These are phyloP conservation scores for Patellaria atrata DNA, from an alignment of 495 filamentous ascomycete species.

Conservation along the genomic window DNA sequence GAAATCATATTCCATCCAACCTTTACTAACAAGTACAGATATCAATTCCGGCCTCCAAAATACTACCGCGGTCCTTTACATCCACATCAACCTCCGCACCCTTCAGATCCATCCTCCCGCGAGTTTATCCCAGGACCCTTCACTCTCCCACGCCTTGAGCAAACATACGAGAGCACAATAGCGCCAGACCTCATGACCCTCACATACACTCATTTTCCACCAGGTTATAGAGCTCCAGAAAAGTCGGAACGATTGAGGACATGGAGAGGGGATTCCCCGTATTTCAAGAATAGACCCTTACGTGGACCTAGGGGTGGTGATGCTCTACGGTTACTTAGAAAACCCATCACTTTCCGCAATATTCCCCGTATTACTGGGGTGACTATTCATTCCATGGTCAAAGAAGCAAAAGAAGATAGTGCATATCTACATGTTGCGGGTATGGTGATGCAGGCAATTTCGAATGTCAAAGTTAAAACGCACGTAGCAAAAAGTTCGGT, in stretches of 20 bases:
- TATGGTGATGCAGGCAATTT: constrained; percentile 73
- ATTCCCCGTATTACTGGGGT: constrained; percentile 70
- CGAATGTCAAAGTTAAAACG: constrained; percentile 55
- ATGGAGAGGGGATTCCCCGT: constrained; percentile 85
- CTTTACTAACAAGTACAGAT: constrained; percentile 38
- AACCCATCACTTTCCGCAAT: constrained; percentile 70
- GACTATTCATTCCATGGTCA: constrained; percentile 62
- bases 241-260: constrained; percentile 57
- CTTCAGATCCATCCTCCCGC: constrained; percentile 75
- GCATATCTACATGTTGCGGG: constrained; percentile 64
- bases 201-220: constrained; percentile 65
- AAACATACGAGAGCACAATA: constrained; percentile 77
- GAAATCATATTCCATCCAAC: background rate
- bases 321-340: constrained; percentile 53
- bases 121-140: constrained; percentile 89
- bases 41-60: constrained; percentile 82
- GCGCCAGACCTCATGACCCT: constrained; percentile 84
- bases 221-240: constrained; percentile 50
- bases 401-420: constrained; percentile 43
- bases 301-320: constrained; percentile 66
- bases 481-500: constrained; percentile 55
- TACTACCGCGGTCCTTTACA: constrained; percentile 89
- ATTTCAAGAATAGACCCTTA: constrained; percentile 78
- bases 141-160: constrained; percentile 69
- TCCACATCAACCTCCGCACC: constrained; percentile 70